phyloP scores from a whole-genome alignment of 305 asterid genomes.

The Fraxinus velutina region DNA sequence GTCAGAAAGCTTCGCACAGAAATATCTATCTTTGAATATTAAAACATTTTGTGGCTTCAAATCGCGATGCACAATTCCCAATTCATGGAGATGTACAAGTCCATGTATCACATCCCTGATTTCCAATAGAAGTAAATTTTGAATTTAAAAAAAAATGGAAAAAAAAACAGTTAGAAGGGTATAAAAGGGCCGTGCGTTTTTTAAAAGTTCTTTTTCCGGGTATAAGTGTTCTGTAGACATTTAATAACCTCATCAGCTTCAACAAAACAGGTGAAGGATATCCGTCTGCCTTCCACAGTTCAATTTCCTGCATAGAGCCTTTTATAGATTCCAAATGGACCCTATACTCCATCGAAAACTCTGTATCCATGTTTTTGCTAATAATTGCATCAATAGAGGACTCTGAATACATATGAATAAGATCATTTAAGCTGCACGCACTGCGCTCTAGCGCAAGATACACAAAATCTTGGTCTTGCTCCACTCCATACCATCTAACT shows the following conservation, averaged over 20 bases:
- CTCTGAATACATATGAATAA: conserved; percentile 50
- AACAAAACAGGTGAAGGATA: conserved; percentile 69
- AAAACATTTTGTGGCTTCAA: conserved; percentile 88
- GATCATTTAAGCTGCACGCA: conserved; percentile 76
- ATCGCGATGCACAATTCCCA: conserved; percentile 90
- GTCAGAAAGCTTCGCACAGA: conserved; percentile 84
- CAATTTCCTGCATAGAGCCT: conserved; percentile 36
- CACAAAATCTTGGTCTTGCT: conserved; percentile 84
- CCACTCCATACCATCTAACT: conserved; percentile 87
- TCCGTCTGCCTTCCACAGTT: conserved; percentile 62
- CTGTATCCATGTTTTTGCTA: conserved; percentile 37
- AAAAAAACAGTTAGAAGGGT: conserved; percentile 11
- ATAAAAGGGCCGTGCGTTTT: conserved; percentile 4
- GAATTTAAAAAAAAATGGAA: neutral
- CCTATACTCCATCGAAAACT: conserved; percentile 34
- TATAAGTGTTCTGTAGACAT: conserved; percentile 5
- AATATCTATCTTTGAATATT: conserved; percentile 52
- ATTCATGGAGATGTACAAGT: conserved; percentile 75
- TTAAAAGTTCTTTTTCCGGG: neutral
- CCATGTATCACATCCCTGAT: conserved; percentile 84
- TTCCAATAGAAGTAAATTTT: conserved; percentile 7
- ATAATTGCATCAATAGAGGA: conserved; percentile 31
- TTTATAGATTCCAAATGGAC: conserved; percentile 41
- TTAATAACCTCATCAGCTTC: conserved; percentile 70
- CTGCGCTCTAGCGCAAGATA: conserved; percentile 90